phyloP scores from a whole-genome alignment of 345 rosid species.

The Salix koriyanagi region DNA sequence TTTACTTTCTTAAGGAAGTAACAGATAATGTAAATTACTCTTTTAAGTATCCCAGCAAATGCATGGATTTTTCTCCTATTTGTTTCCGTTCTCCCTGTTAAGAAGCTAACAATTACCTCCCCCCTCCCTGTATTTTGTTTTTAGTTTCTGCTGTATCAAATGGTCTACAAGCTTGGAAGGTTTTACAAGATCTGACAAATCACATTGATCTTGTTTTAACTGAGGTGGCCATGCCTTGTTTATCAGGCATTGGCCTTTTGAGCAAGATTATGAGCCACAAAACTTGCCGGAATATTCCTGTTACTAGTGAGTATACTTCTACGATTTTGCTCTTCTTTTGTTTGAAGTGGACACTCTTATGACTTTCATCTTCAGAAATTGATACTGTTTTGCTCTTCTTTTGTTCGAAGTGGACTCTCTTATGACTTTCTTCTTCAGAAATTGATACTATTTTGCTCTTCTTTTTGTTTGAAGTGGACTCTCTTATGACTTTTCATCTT shows the following conservation, averaged over 20 bases:
- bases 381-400: no score
- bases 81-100: not conserved
- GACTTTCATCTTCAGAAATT: no score
- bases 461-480: no score
- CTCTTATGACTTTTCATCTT: not conserved
- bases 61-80: not conserved
- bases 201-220: slow-evolving; percentile 54
- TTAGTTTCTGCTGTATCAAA: slow-evolving; percentile 49
- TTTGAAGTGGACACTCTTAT: not conserved
- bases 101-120: not conserved
- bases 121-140: not conserved
- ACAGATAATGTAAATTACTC: not conserved
- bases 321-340: not conserved
- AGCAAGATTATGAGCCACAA: slow-evolving; percentile 56
- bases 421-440: not conserved
- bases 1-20: not conserved
- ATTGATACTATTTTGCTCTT: no score
- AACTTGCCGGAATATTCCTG: slow-evolving; percentile 51
- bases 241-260: slow-evolving; percentile 56
- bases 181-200: slow-evolving; percentile 44
- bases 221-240: slow-evolving; percentile 51
- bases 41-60: not conserved
- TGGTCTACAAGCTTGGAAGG: slow-evolving; percentile 65
- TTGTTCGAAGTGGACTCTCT: no score
- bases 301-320: slow-evolving; percentile 18